Base-by-base conservation (phyloP, 441 rosid genomes). In the Biscutella auriculata region DNA sequence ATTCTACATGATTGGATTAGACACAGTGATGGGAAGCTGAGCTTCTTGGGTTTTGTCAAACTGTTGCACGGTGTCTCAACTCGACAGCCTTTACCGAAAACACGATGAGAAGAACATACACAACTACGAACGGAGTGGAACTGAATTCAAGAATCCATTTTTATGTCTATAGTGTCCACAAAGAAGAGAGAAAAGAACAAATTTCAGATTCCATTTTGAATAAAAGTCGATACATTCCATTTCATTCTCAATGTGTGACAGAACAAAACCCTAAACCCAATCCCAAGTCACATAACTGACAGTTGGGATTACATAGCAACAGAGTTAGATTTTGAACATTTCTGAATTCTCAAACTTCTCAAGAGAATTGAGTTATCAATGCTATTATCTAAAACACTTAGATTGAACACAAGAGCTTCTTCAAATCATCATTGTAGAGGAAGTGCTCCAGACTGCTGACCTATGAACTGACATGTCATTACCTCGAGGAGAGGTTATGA, bases 1-100 rank as follows among this genome's bases (percentile, higher is more conserved):
- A 88, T 88, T 66, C 85, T 93, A 40, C 74, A 78, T 23, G 97
- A 93, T 62, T 93, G 98, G 92, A 79, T 93, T 55, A 76, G 97
- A 57, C 94, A 83, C 60, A 57, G 73, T 0, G 98, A 93, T 60
- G 98, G 98, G 65, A 86, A 93, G 76, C 85, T 93, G 34, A 93
- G 98, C 70, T 87, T 86, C 75, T 88, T 79, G n/a, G 97, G 98
- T 7, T 93, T 83, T 65, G 78, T 87, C 56, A 92, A 86, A 67
- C 50, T 86, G 76, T 66, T 92, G 76, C 97, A 78, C 0, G 92
- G 97, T 25, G 69, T 81, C 14, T 80, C 92, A n/a, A 62, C 78
- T 68, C 82, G 97, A 69, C 72, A 60, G 6, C 47, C 77, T 34
- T 30, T 76, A 26, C 58, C 70, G 0, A 88, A 79, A 72, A 60